Percentiles rank a stretch among this genome's conserved stretches.
phyloP scores from a whole-genome alignment of 1,284 basidiomycete species.

The Tylopilus orsonianus region DNA sequence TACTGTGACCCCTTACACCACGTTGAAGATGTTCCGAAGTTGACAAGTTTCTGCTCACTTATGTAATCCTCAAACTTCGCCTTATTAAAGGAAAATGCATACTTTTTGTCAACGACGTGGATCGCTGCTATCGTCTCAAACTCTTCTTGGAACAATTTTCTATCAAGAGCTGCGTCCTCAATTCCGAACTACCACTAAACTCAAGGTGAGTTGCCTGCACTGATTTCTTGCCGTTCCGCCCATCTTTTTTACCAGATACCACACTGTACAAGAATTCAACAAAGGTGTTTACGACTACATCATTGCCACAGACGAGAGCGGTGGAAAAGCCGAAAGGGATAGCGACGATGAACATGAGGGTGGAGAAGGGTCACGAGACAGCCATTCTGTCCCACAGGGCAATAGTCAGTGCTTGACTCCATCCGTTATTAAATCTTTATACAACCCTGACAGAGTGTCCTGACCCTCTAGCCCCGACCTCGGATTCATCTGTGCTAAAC shows the following conservation, averaged over 20 bases:
- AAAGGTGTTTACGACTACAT: slow-evolving; percentile 99
- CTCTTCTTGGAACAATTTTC: slow-evolving; percentile 98
- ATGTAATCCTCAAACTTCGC: slow-evolving; percentile 93
- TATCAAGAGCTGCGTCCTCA: slow-evolving; percentile 94
- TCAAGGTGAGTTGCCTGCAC: slow-evolving; percentile 54
- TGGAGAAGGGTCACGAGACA: slow-evolving; percentile 7
- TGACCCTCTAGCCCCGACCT: background rate
- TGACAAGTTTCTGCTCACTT: slow-evolving; percentile 94
- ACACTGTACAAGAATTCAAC: slow-evolving; percentile 98
- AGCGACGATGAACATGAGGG: slow-evolving; percentile 42
- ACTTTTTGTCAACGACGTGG: slow-evolving; percentile 96
- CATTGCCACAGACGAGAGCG: slow-evolving; percentile 93
- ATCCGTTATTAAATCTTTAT: background rate
- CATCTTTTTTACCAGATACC: slow-evolving; percentile 62
- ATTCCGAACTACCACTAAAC: slow-evolving; percentile 94
- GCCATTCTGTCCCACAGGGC: background rate
- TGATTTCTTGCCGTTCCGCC: background rate
- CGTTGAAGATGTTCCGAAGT: slow-evolving; percentile 76
- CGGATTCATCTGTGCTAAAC: background rate
- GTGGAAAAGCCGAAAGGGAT: slow-evolving; percentile 54
- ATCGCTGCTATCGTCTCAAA: slow-evolving; percentile 92
- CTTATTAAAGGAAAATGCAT: slow-evolving; percentile 96
- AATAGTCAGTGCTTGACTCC: slow-evolving; percentile 17
- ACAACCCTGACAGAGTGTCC: slow-evolving; percentile 9
- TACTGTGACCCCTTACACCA: slow-evolving; percentile 1